These are phyloP conservation scores for Tulasnella sp. DNA, from an alignment of 768 basidiomycete species.

Conservation along the genomic window DNA sequence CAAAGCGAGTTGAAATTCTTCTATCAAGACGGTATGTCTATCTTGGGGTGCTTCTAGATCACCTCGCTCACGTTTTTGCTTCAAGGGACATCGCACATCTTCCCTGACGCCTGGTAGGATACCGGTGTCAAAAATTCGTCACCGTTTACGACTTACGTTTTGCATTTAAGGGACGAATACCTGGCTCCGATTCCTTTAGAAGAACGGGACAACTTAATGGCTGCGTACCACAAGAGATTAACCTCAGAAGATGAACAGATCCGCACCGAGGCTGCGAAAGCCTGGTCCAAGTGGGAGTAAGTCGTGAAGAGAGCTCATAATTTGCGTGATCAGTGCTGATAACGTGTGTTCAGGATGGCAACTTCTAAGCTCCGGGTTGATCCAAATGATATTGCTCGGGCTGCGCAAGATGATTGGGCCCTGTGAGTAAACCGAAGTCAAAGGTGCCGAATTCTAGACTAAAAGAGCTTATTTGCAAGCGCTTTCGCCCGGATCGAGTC, in stretches of 20 bases:
- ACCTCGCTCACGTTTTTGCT: background rate
- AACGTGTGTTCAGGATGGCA: slow-evolving; percentile 62
- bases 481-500: slow-evolving; percentile 81
- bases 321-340: background rate
- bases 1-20: slow-evolving; percentile 84
- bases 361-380: slow-evolving; percentile 77
- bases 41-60: background rate
- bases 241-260: slow-evolving; percentile 70
- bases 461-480: slow-evolving; percentile 46
- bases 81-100: slow-evolving; percentile 43
- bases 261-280: slow-evolving; percentile 71
- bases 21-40: slow-evolving; percentile 73
- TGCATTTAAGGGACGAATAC: slow-evolving; percentile 72
- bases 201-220: slow-evolving; percentile 77
- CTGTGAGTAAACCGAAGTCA: slow-evolving; percentile 53
- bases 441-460: background rate
- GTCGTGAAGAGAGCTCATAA: slow-evolving; percentile 42
- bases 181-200: slow-evolving; percentile 76
- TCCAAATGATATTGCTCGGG: slow-evolving; percentile 65
- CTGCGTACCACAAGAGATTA: slow-evolving; percentile 81
- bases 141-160: background rate
- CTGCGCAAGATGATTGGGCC: slow-evolving; percentile 73
- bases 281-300: slow-evolving; percentile 92
- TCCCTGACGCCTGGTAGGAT: slow-evolving; percentile 82
- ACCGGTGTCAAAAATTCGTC: slow-evolving; percentile 34